Conservation (phyloP, 164 flowering plant genomes). For the Aristolochia fimbriata region DNA sequence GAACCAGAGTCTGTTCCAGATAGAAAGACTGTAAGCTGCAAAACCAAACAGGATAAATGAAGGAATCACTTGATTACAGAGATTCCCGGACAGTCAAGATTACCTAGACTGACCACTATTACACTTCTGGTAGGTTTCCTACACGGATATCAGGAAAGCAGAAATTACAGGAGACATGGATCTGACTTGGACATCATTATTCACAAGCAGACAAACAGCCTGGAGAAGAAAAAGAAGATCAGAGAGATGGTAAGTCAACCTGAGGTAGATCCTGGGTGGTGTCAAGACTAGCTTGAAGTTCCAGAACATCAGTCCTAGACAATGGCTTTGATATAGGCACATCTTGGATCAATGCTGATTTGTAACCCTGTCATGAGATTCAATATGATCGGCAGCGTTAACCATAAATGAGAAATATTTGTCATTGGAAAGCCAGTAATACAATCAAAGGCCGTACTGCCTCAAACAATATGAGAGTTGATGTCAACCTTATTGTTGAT, state of each 20-base stretch:
- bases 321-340: constrained; percentile 90
- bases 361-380: constrained; percentile 35
- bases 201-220: not conserved
- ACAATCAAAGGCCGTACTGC: too few species aligned
- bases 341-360: constrained; percentile 89
- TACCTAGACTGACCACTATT: too few species aligned
- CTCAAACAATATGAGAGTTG: too few species aligned
- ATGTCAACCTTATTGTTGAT: too few species aligned
- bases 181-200: too few species aligned
- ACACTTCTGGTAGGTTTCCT: too few species aligned
- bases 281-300: constrained; percentile 73
- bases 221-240: not conserved
- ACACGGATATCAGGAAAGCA: too few species aligned
- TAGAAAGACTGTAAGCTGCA: not conserved
- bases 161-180: too few species aligned
- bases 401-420: too few species aligned
- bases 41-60: not conserved
- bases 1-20: constrained; percentile 44
- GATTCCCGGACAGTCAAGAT: too few species aligned
- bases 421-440: too few species aligned
- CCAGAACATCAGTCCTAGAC: constrained; percentile 59
- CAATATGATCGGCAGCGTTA: not conserved
- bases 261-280: constrained; percentile 68
- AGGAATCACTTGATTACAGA: not conserved
- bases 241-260: not conserved